Conservation (phyloP, 2,329 filamentous ascomycete genomes). For the Aspergillus ochraceoroseus region DNA sequence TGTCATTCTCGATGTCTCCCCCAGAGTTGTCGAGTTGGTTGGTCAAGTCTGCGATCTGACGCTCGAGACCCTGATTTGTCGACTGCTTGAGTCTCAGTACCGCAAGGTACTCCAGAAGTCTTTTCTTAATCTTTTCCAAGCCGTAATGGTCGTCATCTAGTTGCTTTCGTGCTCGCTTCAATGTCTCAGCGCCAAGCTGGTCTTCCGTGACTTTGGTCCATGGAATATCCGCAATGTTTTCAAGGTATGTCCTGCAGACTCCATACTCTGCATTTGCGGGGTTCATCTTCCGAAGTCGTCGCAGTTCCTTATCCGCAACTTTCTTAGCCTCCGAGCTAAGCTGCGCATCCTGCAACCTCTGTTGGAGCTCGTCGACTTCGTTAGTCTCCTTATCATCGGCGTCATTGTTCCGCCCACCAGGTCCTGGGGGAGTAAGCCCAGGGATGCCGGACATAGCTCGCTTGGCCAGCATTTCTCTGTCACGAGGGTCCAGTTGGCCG, state of each 20-base stretch:
- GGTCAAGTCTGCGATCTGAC: conserved; percentile 60
- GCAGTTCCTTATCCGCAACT: conserved; percentile 83
- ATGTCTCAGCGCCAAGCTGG: conserved; percentile 72
- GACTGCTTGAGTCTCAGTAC: conserved; percentile 94
- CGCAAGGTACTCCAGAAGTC: conserved; percentile 88
- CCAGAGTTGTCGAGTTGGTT: conserved; percentile 41
- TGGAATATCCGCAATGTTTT: conserved; percentile 88
- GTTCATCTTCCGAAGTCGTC: conserved; percentile 88
- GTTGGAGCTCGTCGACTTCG: conserved; percentile 86
- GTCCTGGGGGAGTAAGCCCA: conserved; percentile 39
- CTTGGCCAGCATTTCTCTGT: conserved; percentile 42
- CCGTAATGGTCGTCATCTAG: conserved; percentile 96
- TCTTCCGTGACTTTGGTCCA: conserved; percentile 85
- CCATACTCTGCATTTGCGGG: conserved; percentile 94
- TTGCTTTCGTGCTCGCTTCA: conserved; percentile 76
- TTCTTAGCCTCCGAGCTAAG: conserved; percentile 80
- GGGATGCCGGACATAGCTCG: conserved; percentile 44
- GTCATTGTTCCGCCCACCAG: conserved; percentile 47
- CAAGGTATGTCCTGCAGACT: conserved; percentile 86
- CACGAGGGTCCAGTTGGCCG: conserved; percentile 47
- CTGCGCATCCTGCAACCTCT: conserved; percentile 74
- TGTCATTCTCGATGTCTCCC: conserved; percentile 54
- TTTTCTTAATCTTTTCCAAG: conserved; percentile 94
- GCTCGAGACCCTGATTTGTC: conserved; percentile 76
- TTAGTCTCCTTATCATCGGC: conserved; percentile 76